Percentiles rank a stretch among this genome's conserved stretches.
Evolutionary conservation across 257 asterid species (phyloP).

Genomic region (Nicotiana obtusifolia): DNA sequence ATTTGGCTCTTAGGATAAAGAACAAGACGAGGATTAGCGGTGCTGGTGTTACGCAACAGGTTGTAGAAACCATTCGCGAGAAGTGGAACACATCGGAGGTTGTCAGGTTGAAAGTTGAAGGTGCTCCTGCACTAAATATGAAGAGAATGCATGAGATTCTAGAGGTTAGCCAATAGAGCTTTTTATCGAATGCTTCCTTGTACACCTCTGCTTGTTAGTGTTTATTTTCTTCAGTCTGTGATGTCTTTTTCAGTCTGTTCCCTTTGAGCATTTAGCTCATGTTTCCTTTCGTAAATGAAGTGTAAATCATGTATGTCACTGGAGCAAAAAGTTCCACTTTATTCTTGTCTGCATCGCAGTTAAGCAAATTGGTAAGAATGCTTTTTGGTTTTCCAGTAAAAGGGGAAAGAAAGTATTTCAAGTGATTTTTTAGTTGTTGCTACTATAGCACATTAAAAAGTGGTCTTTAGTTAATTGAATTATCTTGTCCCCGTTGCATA

Average conservation of each 20-base stretch:
- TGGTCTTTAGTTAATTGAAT: background rate
- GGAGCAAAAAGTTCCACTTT: background rate
- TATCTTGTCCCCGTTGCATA: background rate
- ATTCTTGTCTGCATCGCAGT: background rate
- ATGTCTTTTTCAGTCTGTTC: background rate
- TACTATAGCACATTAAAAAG: background rate
- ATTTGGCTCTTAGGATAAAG: constrained; percentile 60
- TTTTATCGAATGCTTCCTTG: background rate
- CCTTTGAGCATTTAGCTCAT: background rate
- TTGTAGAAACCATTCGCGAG: constrained; percentile 71
- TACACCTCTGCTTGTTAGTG: background rate
- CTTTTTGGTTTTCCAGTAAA: background rate
- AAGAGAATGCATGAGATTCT: constrained; percentile 75
- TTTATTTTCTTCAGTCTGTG: background rate
- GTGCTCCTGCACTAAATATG: constrained; percentile 93
- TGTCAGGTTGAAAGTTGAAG: constrained; percentile 80
- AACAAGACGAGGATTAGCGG: constrained; percentile 64
- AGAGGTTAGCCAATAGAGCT: constrained; percentile 50
- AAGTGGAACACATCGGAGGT: constrained; percentile 84
- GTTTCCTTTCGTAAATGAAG: background rate
- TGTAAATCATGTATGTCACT: background rate
- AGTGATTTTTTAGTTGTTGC: background rate
- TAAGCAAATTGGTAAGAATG: background rate
- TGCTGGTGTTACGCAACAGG: constrained; percentile 73
- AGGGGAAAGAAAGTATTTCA: background rate